Evolutionary conservation across 495 filamentous ascomycete species (phyloP).

Genomic region (Copromyces sp.): DNA sequence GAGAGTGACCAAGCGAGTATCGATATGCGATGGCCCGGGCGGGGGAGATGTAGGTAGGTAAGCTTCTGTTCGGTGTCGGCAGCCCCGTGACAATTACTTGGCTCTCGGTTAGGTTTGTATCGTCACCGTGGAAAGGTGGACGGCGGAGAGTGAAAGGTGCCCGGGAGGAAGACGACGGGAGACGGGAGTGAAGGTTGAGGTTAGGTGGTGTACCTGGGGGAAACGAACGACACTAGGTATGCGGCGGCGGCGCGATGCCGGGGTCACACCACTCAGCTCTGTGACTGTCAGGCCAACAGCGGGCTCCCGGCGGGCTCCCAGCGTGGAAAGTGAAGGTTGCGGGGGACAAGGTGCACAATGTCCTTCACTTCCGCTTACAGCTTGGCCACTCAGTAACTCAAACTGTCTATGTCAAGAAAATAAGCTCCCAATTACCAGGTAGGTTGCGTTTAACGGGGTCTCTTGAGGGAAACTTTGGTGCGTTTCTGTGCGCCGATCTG

Average conservation of each 20-base stretch:
- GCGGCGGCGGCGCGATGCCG: not conserved
- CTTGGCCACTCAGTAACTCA: not conserved
- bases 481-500: not conserved
- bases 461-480: not conserved
- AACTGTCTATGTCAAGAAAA: not conserved
- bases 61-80: not conserved
- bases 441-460: not conserved
- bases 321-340: not conserved
- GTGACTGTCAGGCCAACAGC: not conserved
- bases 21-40: not conserved
- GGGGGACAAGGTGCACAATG: not conserved
- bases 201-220: not conserved
- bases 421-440: not conserved
- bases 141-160: not conserved
- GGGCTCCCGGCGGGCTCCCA: not conserved
- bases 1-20: not conserved
- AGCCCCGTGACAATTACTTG: not conserved
- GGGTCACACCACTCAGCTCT: not conserved
- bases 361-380: not conserved
- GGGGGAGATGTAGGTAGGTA: not conserved
- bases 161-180: not conserved
- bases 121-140: not conserved
- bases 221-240: not conserved
- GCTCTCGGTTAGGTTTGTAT: not conserved
- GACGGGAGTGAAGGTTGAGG: not conserved